Conservation (phyloP, 169 alveolate species). For the Plasmodium coatneyi region DNA sequence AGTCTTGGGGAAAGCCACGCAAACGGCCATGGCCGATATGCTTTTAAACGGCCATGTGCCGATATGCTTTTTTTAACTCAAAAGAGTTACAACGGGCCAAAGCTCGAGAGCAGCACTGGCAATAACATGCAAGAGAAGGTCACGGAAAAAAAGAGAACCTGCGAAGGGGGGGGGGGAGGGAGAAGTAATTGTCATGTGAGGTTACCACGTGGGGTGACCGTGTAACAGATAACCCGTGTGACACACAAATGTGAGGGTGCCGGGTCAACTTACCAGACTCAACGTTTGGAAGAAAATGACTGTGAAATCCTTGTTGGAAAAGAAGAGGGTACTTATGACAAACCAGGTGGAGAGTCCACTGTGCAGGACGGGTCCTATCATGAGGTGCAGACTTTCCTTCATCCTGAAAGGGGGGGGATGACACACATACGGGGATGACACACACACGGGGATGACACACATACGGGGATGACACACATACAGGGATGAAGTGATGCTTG, state of each 20-base stretch:
- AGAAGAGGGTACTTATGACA: constrained; percentile 84
- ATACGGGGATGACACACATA: too few species aligned
- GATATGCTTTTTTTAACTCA: neutral
- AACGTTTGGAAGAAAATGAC: constrained; percentile 86
- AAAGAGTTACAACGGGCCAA: constrained; percentile 22
- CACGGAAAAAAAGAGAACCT: constrained; percentile 53
- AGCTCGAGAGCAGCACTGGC: constrained; percentile 60
- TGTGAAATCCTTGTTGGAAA: constrained; percentile 82
- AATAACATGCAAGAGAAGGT: constrained; percentile 40
- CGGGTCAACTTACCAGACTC: constrained; percentile 78
- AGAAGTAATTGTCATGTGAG: neutral
- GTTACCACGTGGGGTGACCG: neutral
- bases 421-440: too few species aligned
- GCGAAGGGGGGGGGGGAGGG: neutral
- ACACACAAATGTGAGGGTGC: neutral
- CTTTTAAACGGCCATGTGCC: neutral
- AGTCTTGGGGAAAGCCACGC: neutral
- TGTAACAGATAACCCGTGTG: neutral
- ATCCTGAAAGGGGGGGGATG: constrained; percentile 63
- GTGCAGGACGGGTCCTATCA: constrained; percentile 87
- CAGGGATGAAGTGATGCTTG: neutral
- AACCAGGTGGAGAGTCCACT: constrained; percentile 88
- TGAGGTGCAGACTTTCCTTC: constrained; percentile 86
- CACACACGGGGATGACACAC: neutral
- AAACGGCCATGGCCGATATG: neutral